Conservation (phyloP, 257 asterid genomes). For the Salvia splendens region DNA sequence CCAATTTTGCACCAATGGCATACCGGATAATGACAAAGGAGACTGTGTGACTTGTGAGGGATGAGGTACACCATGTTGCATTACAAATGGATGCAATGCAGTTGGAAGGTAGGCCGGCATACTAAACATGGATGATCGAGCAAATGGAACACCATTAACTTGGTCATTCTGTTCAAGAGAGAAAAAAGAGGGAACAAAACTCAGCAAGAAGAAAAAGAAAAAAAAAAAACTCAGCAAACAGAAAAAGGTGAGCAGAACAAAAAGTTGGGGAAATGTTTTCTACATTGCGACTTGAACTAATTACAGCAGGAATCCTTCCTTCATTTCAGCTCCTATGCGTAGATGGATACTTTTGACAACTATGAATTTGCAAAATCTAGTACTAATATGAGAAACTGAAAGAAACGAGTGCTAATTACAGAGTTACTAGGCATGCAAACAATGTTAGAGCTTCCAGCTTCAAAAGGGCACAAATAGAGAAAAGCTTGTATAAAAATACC, state of each 20-base stretch:
- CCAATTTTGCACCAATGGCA: constrained; percentile 68
- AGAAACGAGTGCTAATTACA: not conserved
- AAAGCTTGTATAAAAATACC: constrained; percentile 10
- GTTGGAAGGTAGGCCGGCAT: constrained; percentile 68
- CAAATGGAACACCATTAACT: constrained; percentile 64
- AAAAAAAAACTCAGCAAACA: not conserved
- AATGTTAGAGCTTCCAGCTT: constrained; percentile 8
- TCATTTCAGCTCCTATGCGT: not conserved
- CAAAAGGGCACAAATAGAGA: not conserved
- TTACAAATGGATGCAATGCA: constrained; percentile 71
- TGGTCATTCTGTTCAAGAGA: constrained; percentile 49
- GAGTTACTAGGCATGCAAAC: constrained; percentile 3
- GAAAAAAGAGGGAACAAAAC: not conserved
- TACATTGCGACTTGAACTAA: constrained; percentile 8
- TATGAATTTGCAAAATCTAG: not conserved
- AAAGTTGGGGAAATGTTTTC: constrained; percentile 1
- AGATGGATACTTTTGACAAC: not conserved
- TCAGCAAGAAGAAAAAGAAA: not conserved
- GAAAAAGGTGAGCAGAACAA: not conserved
- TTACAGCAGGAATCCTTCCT: constrained; percentile 8
- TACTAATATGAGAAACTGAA: not conserved
- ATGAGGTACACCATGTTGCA: constrained; percentile 81
- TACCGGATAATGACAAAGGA: constrained; percentile 53
- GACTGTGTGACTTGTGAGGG: constrained; percentile 56
- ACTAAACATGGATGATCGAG: constrained; percentile 68